Conservation (phyloP, 495 filamentous ascomycete species). For the Penicillium diatomitis region DNA sequence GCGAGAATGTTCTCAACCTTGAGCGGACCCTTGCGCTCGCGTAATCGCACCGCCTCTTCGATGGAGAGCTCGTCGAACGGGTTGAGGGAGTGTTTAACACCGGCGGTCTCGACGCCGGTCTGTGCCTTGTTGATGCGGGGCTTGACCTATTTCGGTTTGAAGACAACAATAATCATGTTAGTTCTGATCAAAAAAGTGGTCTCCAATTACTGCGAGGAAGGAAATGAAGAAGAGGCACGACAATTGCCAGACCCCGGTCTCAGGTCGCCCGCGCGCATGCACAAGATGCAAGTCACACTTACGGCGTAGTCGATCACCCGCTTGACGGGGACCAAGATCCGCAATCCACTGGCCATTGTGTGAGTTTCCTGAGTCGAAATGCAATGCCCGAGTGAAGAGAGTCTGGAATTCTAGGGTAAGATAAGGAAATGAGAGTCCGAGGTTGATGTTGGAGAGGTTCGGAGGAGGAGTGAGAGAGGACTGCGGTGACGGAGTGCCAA, state of each 20-base stretch:
- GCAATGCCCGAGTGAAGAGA: not conserved
- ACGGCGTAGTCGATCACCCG: conserved; percentile 99
- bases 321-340: conserved; percentile 94
- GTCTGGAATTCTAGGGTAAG: conserved; percentile 9
- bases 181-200: not conserved
- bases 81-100: conserved; percentile 96
- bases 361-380: conserved; percentile 3
- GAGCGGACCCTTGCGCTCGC: conserved; percentile 57
- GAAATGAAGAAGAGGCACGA: not conserved
- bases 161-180: not conserved
- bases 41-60: conserved; percentile 89
- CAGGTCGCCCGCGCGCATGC: not conserved
- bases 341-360: conserved; percentile 66
- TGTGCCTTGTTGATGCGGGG: conserved; percentile 93
- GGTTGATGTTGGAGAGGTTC: conserved; percentile 2
- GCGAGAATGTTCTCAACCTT: conserved; percentile 82
- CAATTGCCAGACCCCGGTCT: conserved; percentile 6
- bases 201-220: too few species aligned
- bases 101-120: conserved; percentile 83
- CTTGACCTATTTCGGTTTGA: conserved; percentile 59
- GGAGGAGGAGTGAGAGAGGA: conserved; percentile 10
- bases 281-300: conserved; percentile 22
- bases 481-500: conserved; percentile 28
- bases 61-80: conserved; percentile 98
- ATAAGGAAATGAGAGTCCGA: conserved; percentile 1